phyloP scores from a whole-genome alignment of 306 rosid species.

The Sicyos edulis region DNA sequence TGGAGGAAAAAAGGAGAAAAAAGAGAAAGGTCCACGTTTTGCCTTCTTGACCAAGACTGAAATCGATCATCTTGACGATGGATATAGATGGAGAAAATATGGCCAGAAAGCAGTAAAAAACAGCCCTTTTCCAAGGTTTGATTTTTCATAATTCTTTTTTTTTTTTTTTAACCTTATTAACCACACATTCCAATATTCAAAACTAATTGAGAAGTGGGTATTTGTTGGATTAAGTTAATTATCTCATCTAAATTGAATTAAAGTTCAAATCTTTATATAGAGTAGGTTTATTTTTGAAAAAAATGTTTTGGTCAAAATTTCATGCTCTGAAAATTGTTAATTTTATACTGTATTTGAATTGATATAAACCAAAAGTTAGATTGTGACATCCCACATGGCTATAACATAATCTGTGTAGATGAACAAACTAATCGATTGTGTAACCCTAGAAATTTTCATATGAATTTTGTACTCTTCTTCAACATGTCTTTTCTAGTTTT shows the following conservation, averaged over 20 bases:
- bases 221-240: neutral
- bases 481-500: too few relatives aligned
- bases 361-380: neutral
- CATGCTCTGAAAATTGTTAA: neutral
- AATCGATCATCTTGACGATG: constrained; percentile 56
- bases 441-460: neutral
- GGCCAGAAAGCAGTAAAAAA: constrained; percentile 65
- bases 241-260: neutral
- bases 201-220: neutral
- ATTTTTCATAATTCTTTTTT: neutral
- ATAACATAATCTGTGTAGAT: neutral
- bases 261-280: neutral
- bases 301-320: neutral
- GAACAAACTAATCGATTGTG: neutral
- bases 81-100: constrained; percentile 63
- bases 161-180: neutral
- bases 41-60: constrained; percentile 58
- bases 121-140: constrained; percentile 57
- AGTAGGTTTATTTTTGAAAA: neutral
- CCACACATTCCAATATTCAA: neutral
- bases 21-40: constrained; percentile 39
- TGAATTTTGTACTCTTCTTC: neutral
- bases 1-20: constrained; percentile 34
- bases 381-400: neutral
- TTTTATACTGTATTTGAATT: neutral